Evolutionary conservation across 2,329 filamentous ascomycete species (phyloP).

Genomic region (Teratosphaeria zuluensis): DNA sequence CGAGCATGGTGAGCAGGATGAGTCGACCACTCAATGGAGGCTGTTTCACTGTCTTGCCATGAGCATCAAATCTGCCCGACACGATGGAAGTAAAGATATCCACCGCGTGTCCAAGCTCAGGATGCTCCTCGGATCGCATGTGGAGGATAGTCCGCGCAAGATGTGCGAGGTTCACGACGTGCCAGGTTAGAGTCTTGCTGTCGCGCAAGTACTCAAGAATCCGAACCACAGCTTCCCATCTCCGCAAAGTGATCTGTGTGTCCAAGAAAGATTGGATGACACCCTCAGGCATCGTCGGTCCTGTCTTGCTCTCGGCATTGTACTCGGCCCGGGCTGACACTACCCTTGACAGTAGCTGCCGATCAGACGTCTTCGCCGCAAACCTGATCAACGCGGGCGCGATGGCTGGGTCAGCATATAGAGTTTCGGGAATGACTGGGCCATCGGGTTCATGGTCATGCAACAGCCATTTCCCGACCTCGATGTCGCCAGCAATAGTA

Average conservation of each 20-base stretch:
- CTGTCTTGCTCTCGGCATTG: conserved; percentile 1
- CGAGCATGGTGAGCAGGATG: conserved; percentile 10
- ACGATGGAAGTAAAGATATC: background rate
- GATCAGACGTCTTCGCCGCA: conserved; percentile 41
- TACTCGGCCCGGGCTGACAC: conserved; percentile 5
- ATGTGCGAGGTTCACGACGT: conserved; percentile 14
- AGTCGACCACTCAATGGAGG: background rate
- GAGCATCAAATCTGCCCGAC: background rate
- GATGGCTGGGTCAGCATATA: conserved; percentile 40
- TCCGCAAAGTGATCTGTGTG: conserved; percentile 31
- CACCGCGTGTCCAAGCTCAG: background rate
- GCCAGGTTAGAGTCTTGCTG: conserved; percentile 4
- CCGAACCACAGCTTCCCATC: conserved; percentile 31
- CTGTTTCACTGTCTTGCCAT: background rate
- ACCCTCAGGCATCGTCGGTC: conserved; percentile 4
- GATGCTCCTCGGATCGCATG: background rate
- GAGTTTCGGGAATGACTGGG: conserved; percentile 37
- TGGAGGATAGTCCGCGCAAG: conserved; percentile 5
- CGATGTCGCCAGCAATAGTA: conserved; percentile 36
- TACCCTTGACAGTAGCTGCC: conserved; percentile 21
- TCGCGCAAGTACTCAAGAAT: conserved; percentile 24
- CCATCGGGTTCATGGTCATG: conserved; percentile 44
- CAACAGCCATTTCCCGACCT: conserved; percentile 45
- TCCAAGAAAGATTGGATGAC: conserved; percentile 32
- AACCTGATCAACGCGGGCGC: conserved; percentile 46